Evolutionary conservation across 176 grass and related monocot genomes (phyloP).

Genomic region (Panicum miliaceum): DNA sequence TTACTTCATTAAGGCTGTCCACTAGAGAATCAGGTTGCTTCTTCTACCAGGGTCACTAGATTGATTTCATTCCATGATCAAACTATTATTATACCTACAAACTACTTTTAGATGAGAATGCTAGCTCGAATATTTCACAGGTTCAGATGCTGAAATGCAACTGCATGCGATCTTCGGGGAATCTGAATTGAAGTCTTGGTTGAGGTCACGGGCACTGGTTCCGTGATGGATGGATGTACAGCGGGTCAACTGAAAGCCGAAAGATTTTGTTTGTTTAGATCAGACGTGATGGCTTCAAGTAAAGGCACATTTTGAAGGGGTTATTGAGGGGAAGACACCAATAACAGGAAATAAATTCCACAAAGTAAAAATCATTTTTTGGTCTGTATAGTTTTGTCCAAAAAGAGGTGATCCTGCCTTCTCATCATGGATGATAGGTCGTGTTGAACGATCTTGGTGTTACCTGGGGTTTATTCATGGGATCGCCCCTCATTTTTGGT

Average conservation of each 20-base stretch:
- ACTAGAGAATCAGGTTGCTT: constrained; percentile 40
- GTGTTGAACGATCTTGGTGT: constrained; percentile 22
- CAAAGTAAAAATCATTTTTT: constrained; percentile 39
- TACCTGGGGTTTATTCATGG: constrained; percentile 27
- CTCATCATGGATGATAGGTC: background rate
- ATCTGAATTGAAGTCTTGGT: constrained; percentile 22
- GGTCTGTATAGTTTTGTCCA: constrained; percentile 48
- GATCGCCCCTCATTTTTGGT: constrained; percentile 37
- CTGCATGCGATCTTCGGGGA: background rate
- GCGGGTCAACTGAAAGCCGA: constrained; percentile 18
- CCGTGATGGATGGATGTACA: constrained; percentile 43
- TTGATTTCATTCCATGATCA: background rate
- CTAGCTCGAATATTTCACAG: constrained; percentile 17
- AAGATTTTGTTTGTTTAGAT: constrained; percentile 55
- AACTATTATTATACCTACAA: background rate
- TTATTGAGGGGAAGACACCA: constrained; percentile 41
- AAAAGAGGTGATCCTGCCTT: constrained; percentile 18
- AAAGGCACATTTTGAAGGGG: constrained; percentile 34
- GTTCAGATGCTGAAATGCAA: background rate
- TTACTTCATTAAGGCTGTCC: constrained; percentile 40
- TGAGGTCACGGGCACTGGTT: background rate
- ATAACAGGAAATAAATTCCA: constrained; percentile 45
- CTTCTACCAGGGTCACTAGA: background rate
- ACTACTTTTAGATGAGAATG: background rate
- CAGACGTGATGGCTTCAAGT: constrained; percentile 25